phyloP scores from a whole-genome alignment of 169 alveolate genomes.

The Eimeria zaria region DNA sequence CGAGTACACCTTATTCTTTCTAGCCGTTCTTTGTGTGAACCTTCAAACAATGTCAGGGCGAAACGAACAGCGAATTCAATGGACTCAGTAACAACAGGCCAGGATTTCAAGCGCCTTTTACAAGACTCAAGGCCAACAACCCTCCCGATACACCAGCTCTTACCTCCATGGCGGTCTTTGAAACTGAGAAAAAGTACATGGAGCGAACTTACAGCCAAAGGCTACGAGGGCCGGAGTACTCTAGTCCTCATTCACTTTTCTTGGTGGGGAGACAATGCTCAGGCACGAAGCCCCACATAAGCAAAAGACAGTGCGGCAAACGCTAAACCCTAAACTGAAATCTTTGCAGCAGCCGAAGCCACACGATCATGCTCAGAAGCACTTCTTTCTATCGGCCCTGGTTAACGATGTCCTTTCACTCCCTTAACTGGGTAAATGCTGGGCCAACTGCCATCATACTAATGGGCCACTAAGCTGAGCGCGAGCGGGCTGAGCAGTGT shows the following conservation, averaged over 20 bases:
- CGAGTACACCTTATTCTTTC: background rate
- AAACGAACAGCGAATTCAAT: background rate
- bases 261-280: background rate
- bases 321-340: background rate
- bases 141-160: background rate
- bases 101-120: too few species aligned
- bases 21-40: background rate
- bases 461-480: background rate
- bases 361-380: background rate
- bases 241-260: background rate
- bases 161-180: background rate
- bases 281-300: background rate
- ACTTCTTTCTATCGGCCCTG: background rate
- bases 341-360: slow-evolving; percentile 2
- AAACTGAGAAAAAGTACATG: background rate
- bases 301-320: too few species aligned
- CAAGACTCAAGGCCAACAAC: background rate
- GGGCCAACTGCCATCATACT: background rate
- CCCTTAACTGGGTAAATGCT: background rate
- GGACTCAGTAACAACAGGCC: background rate
- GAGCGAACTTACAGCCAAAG: too few species aligned
- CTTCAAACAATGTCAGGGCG: background rate
- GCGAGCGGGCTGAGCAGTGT: background rate
- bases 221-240: background rate
- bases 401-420: background rate